Percentiles rank a stretch among this genome's conserved stretches.
Evolutionary conservation across 2,329 filamentous ascomycete species (phyloP).

Genomic region (Fusarium neocosmosporiellum): DNA sequence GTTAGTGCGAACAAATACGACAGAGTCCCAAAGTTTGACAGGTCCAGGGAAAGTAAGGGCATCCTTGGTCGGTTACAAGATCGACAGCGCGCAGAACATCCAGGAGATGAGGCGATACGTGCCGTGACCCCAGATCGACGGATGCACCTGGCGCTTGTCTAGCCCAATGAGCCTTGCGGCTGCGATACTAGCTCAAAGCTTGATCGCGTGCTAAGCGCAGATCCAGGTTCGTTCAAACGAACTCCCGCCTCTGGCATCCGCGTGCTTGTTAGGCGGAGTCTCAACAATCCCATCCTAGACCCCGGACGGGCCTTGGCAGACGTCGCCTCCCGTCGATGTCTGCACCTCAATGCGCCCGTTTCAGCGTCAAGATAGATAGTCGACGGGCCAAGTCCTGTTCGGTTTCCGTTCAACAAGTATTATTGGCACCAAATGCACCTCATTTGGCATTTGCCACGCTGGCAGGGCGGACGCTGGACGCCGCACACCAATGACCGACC

Average conservation of each 20-base stretch:
- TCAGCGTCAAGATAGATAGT: slow-evolving; percentile 11
- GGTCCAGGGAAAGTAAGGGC: slow-evolving; percentile 13
- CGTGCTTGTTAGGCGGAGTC: neutral
- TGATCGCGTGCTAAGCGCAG: slow-evolving; percentile 35
- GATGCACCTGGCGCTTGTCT: slow-evolving; percentile 36
- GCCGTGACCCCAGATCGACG: slow-evolving; percentile 24
- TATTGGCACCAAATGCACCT: slow-evolving; percentile 34
- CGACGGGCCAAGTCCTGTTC: slow-evolving; percentile 8
- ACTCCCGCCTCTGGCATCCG: neutral
- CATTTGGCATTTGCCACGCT: slow-evolving; percentile 44
- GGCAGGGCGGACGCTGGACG: slow-evolving; percentile 41
- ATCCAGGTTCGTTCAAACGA: slow-evolving; percentile 30
- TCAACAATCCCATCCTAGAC: neutral
- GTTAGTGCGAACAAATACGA: slow-evolving; percentile 1
- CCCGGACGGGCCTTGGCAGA: slow-evolving; percentile 16
- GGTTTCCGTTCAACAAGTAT: slow-evolving; percentile 9
- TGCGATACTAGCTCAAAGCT: slow-evolving; percentile 9
- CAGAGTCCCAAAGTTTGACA: slow-evolving; percentile 9
- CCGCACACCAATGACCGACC: slow-evolving; percentile 42
- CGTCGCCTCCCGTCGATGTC: slow-evolving; percentile 12
- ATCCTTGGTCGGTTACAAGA: slow-evolving; percentile 23
- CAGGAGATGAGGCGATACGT: slow-evolving; percentile 13
- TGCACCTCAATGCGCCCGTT: slow-evolving; percentile 12
- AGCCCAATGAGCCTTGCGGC: slow-evolving; percentile 27
- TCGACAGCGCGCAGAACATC: slow-evolving; percentile 30